Evolutionary conservation across 2,329 filamentous ascomycete genomes (phyloP).

Genomic region (Acarospora socialis): DNA sequence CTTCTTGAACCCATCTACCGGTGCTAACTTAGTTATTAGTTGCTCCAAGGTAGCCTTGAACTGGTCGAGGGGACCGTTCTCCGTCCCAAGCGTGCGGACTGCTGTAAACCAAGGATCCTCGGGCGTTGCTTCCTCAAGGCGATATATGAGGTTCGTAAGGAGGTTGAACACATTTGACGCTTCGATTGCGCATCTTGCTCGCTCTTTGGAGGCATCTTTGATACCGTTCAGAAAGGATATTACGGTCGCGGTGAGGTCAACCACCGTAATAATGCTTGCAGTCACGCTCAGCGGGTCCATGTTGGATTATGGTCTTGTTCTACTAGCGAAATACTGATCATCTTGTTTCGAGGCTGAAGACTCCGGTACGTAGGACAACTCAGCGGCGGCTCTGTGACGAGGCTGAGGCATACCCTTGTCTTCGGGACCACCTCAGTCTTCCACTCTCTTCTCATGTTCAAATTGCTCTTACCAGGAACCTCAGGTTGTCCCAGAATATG

Average conservation of each 20-base stretch:
- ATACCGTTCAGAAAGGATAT: conserved; percentile 15
- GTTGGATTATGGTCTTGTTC: too few relatives aligned
- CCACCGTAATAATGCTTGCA: conserved; percentile 17
- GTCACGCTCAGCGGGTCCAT: conserved; percentile 18
- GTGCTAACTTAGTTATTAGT: not conserved
- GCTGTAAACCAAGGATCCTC: conserved; percentile 15
- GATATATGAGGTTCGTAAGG: conserved; percentile 15
- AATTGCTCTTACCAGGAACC: too few relatives aligned
- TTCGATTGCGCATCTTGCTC: conserved; percentile 13
- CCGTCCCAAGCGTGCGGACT: conserved; percentile 5
- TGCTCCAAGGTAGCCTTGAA: not conserved
- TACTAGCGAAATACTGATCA: too few relatives aligned
- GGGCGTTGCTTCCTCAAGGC: conserved; percentile 12
- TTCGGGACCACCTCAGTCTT: too few relatives aligned
- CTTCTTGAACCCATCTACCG: not conserved
- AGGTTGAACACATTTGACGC: conserved; percentile 15
- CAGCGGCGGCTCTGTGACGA: too few relatives aligned
- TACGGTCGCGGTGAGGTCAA: conserved; percentile 15
- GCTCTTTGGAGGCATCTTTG: conserved; percentile 16
- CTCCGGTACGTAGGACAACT: too few relatives aligned
- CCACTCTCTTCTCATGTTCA: too few relatives aligned
- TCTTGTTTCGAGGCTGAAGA: too few relatives aligned
- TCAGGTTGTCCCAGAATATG: too few relatives aligned
- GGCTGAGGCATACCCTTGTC: too few relatives aligned
- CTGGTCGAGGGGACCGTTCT: conserved; percentile 4